Evolutionary conservation across 305 asterid species (phyloP).

Genomic region (Nicotiana rustica): DNA sequence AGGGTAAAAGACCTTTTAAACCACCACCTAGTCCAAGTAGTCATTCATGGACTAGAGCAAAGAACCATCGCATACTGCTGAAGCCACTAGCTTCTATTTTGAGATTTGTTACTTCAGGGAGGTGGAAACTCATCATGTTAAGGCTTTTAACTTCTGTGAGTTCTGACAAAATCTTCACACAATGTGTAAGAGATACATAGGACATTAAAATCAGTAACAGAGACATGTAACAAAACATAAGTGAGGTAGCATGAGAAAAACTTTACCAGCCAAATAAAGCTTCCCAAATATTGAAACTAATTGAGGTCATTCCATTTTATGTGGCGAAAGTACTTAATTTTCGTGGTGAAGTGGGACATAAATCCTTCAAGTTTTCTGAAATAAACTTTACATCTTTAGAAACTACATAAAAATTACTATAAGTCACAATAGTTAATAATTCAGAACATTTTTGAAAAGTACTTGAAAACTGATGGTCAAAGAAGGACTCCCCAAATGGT

Average conservation of each 20-base stretch:
- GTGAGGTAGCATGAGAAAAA: neutral
- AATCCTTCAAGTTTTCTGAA: neutral
- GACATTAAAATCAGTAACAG: neutral
- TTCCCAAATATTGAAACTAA: neutral
- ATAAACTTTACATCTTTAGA: neutral
- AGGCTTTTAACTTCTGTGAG: neutral
- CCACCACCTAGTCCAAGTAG: neutral
- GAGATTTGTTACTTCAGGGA: neutral
- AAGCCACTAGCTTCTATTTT: neutral
- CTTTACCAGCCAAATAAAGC: neutral
- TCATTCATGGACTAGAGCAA: neutral
- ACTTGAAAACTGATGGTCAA: neutral
- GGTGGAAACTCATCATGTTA: neutral
- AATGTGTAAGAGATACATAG: neutral
- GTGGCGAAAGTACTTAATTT: neutral
- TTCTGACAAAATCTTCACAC: neutral
- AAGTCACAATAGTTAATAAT: neutral
- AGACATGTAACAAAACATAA: neutral
- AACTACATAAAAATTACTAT: neutral
- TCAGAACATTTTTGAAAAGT: neutral
- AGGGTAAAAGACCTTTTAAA: neutral
- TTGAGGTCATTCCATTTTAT: neutral
- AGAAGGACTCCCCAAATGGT: neutral
- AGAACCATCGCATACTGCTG: neutral
- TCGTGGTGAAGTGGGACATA: neutral